Evolutionary conservation across 495 filamentous ascomycete genomes (phyloP).

Genomic region (Mytilinidion resinicola): DNA sequence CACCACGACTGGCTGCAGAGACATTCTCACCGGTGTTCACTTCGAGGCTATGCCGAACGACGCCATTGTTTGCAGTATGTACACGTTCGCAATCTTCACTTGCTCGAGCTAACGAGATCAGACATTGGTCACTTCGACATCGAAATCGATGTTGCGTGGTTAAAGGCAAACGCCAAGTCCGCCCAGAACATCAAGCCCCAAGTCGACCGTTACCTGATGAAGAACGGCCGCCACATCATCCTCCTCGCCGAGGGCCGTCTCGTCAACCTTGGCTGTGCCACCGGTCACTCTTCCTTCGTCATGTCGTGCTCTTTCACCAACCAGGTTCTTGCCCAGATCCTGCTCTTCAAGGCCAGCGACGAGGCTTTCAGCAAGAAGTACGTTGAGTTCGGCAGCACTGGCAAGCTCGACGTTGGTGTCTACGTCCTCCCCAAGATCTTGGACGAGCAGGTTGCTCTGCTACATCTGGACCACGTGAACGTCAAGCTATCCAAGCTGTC

Average conservation of each 20-base stretch:
- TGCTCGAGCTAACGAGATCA: constrained; percentile 28
- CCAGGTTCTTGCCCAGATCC: constrained; percentile 98
- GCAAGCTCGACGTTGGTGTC: constrained; percentile 85
- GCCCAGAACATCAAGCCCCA: constrained; percentile 99
- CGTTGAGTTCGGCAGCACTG: constrained; percentile 85
- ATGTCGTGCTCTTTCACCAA: constrained; percentile 99
- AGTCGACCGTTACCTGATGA: constrained; percentile 94
- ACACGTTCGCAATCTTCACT: not conserved
- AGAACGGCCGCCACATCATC: constrained; percentile 92
- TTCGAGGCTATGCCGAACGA: constrained; percentile 98
- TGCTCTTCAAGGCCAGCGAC: constrained; percentile 91
- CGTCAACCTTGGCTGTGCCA: constrained; percentile 98
- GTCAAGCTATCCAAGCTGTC: constrained; percentile 84
- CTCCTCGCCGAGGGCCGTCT: constrained; percentile 97
- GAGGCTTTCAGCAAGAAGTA: constrained; percentile 85
- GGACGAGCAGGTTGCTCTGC: constrained; percentile 92
- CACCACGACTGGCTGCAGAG: constrained; percentile 97
- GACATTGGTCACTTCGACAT: constrained; percentile 99
- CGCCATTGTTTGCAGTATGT: constrained; percentile 97
- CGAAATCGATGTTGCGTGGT: constrained; percentile 99
- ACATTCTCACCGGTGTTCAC: constrained; percentile 87
- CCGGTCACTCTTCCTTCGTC: constrained; percentile 98
- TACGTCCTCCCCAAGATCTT: constrained; percentile 98
- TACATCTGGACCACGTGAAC: constrained; percentile 92
- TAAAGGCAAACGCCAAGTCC: constrained; percentile 90